phyloP scores from a whole-genome alignment of 495 filamentous ascomycete genomes.

The Ramalina intermedia region DNA sequence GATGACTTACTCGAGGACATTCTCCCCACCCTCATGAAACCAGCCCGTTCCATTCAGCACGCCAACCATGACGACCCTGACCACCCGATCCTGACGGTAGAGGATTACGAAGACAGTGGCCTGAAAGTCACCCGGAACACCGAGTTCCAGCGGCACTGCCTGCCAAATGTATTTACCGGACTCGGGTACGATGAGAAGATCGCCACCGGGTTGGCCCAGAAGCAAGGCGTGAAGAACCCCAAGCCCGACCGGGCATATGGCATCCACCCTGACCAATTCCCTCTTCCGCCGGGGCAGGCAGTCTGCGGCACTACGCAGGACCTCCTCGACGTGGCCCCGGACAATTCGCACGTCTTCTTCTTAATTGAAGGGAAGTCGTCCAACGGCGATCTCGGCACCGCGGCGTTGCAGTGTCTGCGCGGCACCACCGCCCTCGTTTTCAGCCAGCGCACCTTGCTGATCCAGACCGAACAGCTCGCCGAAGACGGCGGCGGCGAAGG shows the following conservation, averaged over 20 bases:
- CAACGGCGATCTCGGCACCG: neutral
- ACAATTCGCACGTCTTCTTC: neutral
- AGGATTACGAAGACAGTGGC: neutral
- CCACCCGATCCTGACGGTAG: neutral
- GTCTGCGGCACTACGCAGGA: neutral
- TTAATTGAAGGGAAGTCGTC: slow-evolving; percentile 1
- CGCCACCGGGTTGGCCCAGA: neutral
- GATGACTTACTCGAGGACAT: too few species aligned
- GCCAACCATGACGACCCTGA: too few species aligned
- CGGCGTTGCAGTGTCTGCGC: neutral
- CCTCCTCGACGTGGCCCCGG: neutral
- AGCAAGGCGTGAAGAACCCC: neutral
- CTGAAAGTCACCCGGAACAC: neutral
- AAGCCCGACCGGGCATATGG: neutral
- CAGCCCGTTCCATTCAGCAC: too few species aligned
- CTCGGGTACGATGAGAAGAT: neutral
- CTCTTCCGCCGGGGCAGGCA: neutral
- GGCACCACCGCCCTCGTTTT: neutral
- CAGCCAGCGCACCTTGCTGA: neutral
- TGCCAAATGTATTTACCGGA: neutral
- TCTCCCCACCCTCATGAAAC: too few species aligned
- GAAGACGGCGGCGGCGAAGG: too few species aligned
- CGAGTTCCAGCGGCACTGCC: neutral
- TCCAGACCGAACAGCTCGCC: too few species aligned
- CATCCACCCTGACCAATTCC: neutral